Conservation (phyloP, 2,329 filamentous ascomycete species). For the Xylaria hypoxylon region DNA sequence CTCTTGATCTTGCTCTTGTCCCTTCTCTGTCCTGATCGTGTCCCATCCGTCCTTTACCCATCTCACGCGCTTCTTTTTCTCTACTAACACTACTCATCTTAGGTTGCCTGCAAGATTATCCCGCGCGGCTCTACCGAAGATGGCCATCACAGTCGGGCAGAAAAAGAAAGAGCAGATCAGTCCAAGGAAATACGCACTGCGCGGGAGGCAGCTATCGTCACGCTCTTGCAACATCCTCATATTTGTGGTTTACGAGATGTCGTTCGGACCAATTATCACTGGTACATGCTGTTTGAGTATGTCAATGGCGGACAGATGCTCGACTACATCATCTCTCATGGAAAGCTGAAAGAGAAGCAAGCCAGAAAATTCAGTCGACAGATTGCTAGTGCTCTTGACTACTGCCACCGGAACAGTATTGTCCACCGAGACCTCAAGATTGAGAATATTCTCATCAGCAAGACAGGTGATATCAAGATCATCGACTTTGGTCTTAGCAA, state of each 20-base stretch:
- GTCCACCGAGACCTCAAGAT: conserved; percentile 98
- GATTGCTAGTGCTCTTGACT: conserved; percentile 95
- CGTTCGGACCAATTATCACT: conserved; percentile 95
- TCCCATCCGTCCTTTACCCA: conserved; percentile 8
- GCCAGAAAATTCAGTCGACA: conserved; percentile 97
- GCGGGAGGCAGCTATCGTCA: conserved; percentile 95
- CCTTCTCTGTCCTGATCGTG: conserved; percentile 25
- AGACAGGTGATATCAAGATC: conserved; percentile 98
- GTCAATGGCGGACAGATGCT: conserved; percentile 99
- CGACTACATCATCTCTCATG: conserved; percentile 99
- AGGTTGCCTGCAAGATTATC: conserved; percentile 98
- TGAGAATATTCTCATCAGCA: conserved; percentile 98
- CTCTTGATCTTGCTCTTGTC: conserved; percentile 28
- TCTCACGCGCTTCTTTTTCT: conserved; percentile 27
- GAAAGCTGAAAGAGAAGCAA: conserved; percentile 97
- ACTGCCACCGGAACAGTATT: conserved; percentile 97
- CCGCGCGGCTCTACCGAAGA: conserved; percentile 91
- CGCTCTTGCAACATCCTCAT: conserved; percentile 91
- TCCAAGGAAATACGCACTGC: conserved; percentile 97
- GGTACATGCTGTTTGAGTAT: conserved; percentile 99
- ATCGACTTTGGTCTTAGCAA: conserved; percentile 99
- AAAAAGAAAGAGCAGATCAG: conserved; percentile 91
- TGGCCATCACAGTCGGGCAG: conserved; percentile 74
- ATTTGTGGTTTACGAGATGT: conserved; percentile 97
- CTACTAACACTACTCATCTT: conserved; percentile 38